Base-by-base conservation (phyloP, 306 rosid species). In the Quercus glauca region DNA sequence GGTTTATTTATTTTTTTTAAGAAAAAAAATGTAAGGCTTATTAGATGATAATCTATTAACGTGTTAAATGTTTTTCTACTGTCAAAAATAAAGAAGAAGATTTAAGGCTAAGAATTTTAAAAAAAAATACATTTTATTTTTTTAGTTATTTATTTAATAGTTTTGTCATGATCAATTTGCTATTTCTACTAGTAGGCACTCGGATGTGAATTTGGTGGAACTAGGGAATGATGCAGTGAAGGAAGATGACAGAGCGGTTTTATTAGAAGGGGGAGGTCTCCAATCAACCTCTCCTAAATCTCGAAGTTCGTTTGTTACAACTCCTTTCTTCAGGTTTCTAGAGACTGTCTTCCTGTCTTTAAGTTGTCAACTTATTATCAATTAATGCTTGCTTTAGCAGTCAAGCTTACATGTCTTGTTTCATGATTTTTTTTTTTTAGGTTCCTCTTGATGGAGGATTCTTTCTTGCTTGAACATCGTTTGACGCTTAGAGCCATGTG, bases 401-500 rank as follows among this genome's bases (percentile, higher is more conserved):
- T 64, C 41, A 19, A 63, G 52, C 31, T 77, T 61, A 25, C 15
- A 3, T 52, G 26, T 77, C 41, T 75, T 73, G 58, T 78, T 59
- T 53, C 10, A 72, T 49, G 21, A 4, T 68, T 49, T 49, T 49
- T 49, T 49, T 49, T 74, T 55, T 81, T 57, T 90, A 92, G 99
- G 86, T 92, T 92, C 89, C 70, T 92, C 80, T 81, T 74, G 85
- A 82, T 92, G 99, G 98, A 95, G 17, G 90, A 89, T 73, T 21
- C 80, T 43, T 95, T 95, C 85, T 88, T 95, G 89, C 55, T 88
- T 71, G 99, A 95, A 74, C 90, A 95, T 78, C 99, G 98, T 20
- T 71, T 90, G 89, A 90, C 92, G 14, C 97, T 95, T 61, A 84
- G 96, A 88, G 98, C 99, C 63, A 93, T 93, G 99, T 95, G 83